These are phyloP conservation scores for Penicillium turbatum DNA, from an alignment of 495 filamentous ascomycete species.

Conservation along the genomic window DNA sequence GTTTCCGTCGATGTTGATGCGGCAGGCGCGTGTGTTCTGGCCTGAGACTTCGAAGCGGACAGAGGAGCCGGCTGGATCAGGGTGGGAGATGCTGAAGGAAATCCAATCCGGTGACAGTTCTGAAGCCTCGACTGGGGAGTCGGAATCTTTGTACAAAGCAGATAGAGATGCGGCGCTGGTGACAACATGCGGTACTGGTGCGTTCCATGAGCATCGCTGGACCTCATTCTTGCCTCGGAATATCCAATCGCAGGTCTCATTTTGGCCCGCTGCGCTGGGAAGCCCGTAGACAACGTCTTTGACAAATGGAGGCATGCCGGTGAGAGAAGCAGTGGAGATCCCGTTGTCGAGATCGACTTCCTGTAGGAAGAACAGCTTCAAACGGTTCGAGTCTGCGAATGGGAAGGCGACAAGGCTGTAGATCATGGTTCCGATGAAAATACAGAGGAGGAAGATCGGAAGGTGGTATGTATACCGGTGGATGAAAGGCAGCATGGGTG, in stretches of 20 bases:
- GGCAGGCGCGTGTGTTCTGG: constrained; percentile 65
- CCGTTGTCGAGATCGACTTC: constrained; percentile 72
- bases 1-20: constrained; percentile 32
- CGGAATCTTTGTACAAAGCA: not conserved
- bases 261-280: constrained; percentile 64
- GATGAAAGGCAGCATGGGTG: constrained; percentile 76
- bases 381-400: constrained; percentile 69
- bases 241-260: constrained; percentile 46
- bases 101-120: constrained; percentile 55
- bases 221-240: constrained; percentile 2
- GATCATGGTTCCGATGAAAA: constrained; percentile 72
- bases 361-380: constrained; percentile 87
- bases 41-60: constrained; percentile 55
- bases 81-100: constrained; percentile 54
- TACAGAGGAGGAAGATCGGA: constrained; percentile 66
- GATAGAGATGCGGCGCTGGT: constrained; percentile 25
- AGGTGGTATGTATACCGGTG: constrained; percentile 83
- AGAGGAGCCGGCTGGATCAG: constrained; percentile 34
- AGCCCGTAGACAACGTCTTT: constrained; percentile 59
- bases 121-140: not conserved
- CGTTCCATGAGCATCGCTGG: constrained; percentile 66
- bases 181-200: constrained; percentile 56
- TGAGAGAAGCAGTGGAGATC: constrained; percentile 61
- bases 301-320: constrained; percentile 69
- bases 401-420: constrained; percentile 90